phyloP scores from a whole-genome alignment of 2,329 filamentous ascomycete species.

The Neopestalotiopsis clavispora region DNA sequence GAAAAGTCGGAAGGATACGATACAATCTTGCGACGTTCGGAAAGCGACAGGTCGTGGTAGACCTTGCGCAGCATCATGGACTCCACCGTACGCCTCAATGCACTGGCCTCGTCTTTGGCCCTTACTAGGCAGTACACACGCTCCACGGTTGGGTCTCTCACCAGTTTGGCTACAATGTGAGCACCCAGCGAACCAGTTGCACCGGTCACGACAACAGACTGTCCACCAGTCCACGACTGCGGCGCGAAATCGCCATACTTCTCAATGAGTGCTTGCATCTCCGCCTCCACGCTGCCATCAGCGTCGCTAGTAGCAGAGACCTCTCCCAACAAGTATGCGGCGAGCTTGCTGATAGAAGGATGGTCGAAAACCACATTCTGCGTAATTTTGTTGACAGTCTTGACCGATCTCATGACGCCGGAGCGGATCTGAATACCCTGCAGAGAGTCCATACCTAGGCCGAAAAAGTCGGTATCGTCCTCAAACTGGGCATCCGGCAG shows the following conservation, averaged over 20 bases:
- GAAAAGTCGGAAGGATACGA: conserved; percentile 46
- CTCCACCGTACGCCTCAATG: conserved; percentile 25
- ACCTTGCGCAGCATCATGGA: conserved; percentile 37
- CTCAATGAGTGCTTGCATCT: conserved; percentile 51
- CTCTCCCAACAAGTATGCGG: conserved; percentile 43
- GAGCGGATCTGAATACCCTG: conserved; percentile 61
- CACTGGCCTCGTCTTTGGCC: conserved; percentile 35
- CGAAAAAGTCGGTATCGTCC: conserved; percentile 61
- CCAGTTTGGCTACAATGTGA: conserved; percentile 64
- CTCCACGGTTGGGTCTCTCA: conserved; percentile 58
- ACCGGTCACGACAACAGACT: conserved; percentile 58
- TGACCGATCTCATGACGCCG: conserved; percentile 54
- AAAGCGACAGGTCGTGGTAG: conserved; percentile 30
- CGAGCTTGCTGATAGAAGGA: conserved; percentile 51
- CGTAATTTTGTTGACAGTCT: conserved; percentile 51
- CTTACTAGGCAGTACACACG: conserved; percentile 59
- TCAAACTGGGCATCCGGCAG: conserved; percentile 30
- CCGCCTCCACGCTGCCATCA: conserved; percentile 37
- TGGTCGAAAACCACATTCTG: conserved; percentile 66
- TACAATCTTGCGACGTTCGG: conserved; percentile 36
- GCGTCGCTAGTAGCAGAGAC: not conserved
- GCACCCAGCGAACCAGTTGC: conserved; percentile 69
- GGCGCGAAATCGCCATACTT: conserved; percentile 45
- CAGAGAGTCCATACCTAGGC: conserved; percentile 61
- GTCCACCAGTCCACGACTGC: conserved; percentile 25